Conservation (phyloP, 768 basidiomycete genomes). For the Hirschioporus abietinus region DNA sequence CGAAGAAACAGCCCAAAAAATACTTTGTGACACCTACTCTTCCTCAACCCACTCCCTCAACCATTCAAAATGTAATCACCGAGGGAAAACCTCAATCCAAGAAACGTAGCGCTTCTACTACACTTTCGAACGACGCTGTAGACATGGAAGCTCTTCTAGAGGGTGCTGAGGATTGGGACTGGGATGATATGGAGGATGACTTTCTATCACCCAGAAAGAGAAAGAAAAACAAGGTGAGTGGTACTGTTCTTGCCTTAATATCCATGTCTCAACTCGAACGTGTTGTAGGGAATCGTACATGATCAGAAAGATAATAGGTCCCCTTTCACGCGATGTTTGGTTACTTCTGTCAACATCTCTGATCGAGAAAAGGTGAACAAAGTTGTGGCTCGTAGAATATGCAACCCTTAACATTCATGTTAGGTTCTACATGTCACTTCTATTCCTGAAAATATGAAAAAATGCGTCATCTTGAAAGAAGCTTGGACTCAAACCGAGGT, state of each 20-base stretch:
- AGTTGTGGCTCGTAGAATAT: not conserved
- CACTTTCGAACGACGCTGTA: constrained; percentile 20
- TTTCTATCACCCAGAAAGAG: constrained; percentile 48
- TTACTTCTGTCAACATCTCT: not conserved
- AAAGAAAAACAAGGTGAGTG: constrained; percentile 3
- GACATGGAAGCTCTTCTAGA: constrained; percentile 50
- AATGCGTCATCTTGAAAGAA: constrained; percentile 59
- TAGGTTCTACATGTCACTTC: not conserved
- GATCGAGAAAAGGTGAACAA: not conserved
- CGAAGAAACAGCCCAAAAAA: constrained; percentile 22
- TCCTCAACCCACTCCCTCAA: constrained; percentile 12
- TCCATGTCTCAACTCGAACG: not conserved
- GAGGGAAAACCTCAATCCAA: constrained; percentile 14
- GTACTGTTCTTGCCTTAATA: not conserved
- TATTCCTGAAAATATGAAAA: constrained; percentile 27
- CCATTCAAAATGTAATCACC: not conserved
- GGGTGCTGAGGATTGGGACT: constrained; percentile 68
- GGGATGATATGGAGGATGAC: constrained; percentile 51
- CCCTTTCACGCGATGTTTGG: not conserved
- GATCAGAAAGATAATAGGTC: not conserved
- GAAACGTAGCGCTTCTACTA: not conserved
- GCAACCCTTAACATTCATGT: not conserved
- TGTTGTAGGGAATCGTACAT: not conserved
- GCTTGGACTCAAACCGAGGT: constrained; percentile 73
- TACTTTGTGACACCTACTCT: constrained; percentile 9